Percentiles rank a stretch among this genome's conserved stretches.
These are phyloP conservation scores for Backusella tarrabulga DNA, from an alignment of 192 early-diverging fungal genomes.

Conservation along the genomic window DNA sequence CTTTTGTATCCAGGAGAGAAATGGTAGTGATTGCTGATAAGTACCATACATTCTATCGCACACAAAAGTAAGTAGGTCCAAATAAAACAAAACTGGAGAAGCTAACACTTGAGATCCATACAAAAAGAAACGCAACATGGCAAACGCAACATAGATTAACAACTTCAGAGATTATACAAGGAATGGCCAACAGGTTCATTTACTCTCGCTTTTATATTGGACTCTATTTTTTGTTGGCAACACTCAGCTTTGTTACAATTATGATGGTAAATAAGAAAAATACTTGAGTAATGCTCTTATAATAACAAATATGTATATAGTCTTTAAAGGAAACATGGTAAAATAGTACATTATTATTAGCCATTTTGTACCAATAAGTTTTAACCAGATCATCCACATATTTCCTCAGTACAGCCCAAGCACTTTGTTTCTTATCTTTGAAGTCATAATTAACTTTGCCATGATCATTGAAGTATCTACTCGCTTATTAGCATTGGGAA, in stretches of 20 bases:
- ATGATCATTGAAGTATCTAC: constrained; percentile 74
- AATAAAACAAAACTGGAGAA: not conserved
- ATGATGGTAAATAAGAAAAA: constrained; percentile 33
- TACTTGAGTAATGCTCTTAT: not conserved
- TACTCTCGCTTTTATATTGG: constrained; percentile 58
- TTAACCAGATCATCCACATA: not conserved
- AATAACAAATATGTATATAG: constrained; percentile 10
- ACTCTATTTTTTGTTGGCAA: constrained; percentile 48
- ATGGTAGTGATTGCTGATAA: constrained; percentile 4
- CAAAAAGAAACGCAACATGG: constrained; percentile 6
- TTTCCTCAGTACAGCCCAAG: constrained; percentile 50
- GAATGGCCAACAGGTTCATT: constrained; percentile 56
- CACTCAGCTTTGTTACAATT: constrained; percentile 49
- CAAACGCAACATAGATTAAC: constrained; percentile 50
- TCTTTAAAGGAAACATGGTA: constrained; percentile 47
- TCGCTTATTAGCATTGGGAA: constrained; percentile 61
- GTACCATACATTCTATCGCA: not conserved
- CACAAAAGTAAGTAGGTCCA: not conserved
- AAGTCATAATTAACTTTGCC: constrained; percentile 67
- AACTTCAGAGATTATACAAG: constrained; percentile 49
- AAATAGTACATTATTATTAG: not conserved
- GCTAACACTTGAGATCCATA: not conserved
- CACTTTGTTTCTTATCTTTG: constrained; percentile 64
- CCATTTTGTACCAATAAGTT: not conserved
- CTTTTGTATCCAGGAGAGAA: not conserved